Percentiles rank a stretch among this genome's conserved stretches.
Evolutionary conservation across 2,329 filamentous ascomycete genomes (phyloP).

Genomic region (Plectosphaerella cucumerina): DNA sequence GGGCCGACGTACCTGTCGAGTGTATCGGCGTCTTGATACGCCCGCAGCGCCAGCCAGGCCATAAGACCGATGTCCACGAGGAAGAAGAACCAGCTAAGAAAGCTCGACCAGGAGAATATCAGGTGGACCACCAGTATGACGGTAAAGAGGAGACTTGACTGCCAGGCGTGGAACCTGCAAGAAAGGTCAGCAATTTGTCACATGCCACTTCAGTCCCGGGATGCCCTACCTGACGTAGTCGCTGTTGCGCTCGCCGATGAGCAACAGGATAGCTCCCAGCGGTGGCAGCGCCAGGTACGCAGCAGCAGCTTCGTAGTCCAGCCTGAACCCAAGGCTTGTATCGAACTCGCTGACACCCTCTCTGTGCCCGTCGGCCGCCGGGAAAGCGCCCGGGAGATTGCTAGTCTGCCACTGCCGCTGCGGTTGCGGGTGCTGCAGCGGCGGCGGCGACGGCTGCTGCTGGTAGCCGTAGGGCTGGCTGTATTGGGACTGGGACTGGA

Average conservation of each 20-base stretch:
- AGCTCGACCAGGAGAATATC: conserved; percentile 77
- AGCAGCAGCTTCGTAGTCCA: conserved; percentile 87
- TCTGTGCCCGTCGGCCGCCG: conserved; percentile 33
- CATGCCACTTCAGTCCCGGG: neutral
- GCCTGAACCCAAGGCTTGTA: conserved; percentile 78
- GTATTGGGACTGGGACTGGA: conserved; percentile 23
- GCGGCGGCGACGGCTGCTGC: conserved; percentile 35
- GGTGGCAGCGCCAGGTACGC: conserved; percentile 86
- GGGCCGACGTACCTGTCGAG: conserved; percentile 48
- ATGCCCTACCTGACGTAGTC: conserved; percentile 81
- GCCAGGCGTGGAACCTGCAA: conserved; percentile 89
- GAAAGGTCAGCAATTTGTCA: neutral
- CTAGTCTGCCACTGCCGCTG: conserved; percentile 46
- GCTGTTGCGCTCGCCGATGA: conserved; percentile 88
- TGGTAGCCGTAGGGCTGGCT: conserved; percentile 22
- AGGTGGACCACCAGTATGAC: conserved; percentile 73
- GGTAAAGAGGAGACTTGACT: conserved; percentile 79
- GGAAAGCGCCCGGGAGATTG: conserved; percentile 31
- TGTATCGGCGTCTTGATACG: conserved; percentile 77
- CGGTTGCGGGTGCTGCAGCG: conserved; percentile 50
- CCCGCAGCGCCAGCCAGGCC: conserved; percentile 68
- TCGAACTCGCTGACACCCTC: conserved; percentile 77
- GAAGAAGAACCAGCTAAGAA: conserved; percentile 82
- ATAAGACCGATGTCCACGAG: conserved; percentile 72
- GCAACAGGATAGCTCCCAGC: conserved; percentile 74